A percentile compares a stretch with the other conserved stretches of the same genome.
These are phyloP conservation scores for Barnettozyma hawaiiensis DNA, from an alignment of 1,139 yeast genomes.

Conservation along the genomic window DNA sequence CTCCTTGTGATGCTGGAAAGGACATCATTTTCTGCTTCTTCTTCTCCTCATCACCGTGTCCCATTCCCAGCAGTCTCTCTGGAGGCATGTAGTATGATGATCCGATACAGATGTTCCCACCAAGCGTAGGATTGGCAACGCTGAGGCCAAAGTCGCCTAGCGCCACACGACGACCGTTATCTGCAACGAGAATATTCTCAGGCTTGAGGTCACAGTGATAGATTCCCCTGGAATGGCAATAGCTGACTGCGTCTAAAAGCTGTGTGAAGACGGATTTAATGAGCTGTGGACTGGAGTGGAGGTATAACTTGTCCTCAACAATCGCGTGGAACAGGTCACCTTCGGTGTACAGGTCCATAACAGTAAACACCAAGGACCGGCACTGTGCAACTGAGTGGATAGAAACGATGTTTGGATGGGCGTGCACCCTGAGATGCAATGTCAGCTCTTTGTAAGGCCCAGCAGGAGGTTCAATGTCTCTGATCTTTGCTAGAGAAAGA, in stretches of 20 bases:
- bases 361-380: conserved; percentile 54
- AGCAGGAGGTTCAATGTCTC: conserved; percentile 30
- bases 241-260: conserved; percentile 63
- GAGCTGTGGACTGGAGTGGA: conserved; percentile 40
- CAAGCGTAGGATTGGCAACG: conserved; percentile 49
- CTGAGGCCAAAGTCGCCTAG: conserved; percentile 88
- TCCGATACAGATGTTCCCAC: conserved; percentile 78
- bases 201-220: conserved; percentile 93
- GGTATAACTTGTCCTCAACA: conserved; percentile 58
- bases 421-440: conserved; percentile 66
- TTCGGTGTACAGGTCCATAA: conserved; percentile 79
- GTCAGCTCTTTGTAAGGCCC: conserved; percentile 62
- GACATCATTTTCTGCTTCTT: no score
- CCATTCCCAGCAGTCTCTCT: conserved; percentile 58
- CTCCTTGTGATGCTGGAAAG: conserved; percentile 69
- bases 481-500: conserved; percentile 35
- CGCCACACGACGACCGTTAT: conserved; percentile 52
- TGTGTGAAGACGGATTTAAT: conserved; percentile 74
- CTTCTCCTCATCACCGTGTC: conserved; percentile 14
- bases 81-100: conserved; percentile 93
- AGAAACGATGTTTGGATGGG: conserved; percentile 72
- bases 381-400: conserved; percentile 65
- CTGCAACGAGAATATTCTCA: conserved; percentile 71
- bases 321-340: conserved; percentile 82
- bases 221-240: conserved; percentile 60